Evolutionary conservation across 164 flowering plant genomes (phyloP).

Genomic region (Berberis vulgaris): DNA sequence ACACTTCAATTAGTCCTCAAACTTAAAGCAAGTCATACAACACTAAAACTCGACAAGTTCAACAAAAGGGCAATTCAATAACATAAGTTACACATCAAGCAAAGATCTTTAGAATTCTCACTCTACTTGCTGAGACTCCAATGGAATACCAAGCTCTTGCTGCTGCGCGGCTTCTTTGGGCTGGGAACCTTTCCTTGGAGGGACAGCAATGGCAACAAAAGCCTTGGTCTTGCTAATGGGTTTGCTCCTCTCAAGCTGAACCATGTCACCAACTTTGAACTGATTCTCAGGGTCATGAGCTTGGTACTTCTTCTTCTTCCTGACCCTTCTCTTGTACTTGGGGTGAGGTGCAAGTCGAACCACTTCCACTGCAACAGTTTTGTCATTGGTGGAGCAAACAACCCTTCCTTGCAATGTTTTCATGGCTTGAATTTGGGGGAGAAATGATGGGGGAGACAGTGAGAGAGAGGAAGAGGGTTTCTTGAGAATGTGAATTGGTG

Average conservation of each 20-base stretch:
- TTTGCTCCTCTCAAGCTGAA: constrained; percentile 62
- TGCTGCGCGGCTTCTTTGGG: constrained; percentile 15
- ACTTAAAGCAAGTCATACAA: not conserved
- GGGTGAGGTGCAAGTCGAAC: constrained; percentile 71
- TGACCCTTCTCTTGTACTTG: constrained; percentile 74
- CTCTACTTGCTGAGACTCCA: constrained; percentile 41
- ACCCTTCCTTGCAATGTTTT: constrained; percentile 62
- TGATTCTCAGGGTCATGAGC: constrained; percentile 85
- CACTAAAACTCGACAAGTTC: not conserved
- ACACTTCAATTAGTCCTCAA: not conserved
- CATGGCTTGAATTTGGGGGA: constrained; percentile 54
- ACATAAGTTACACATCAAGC: not conserved
- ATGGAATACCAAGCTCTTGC: constrained; percentile 43
- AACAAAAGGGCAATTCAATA: not conserved
- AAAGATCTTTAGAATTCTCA: constrained; percentile 1
- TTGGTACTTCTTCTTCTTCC: constrained; percentile 89
- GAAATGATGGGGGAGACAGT: constrained; percentile 18
- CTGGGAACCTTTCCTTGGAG: constrained; percentile 19
- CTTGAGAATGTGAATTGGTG: constrained; percentile 29
- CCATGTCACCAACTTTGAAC: constrained; percentile 77
- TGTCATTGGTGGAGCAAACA: constrained; percentile 71
- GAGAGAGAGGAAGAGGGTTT: constrained; percentile 30
- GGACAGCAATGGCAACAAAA: constrained; percentile 50
- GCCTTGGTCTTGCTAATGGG: constrained; percentile 88
- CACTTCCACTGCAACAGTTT: constrained; percentile 42